Evolutionary conservation across 1,284 basidiomycete species (phyloP).

Genomic region (Pascua guehoae): DNA sequence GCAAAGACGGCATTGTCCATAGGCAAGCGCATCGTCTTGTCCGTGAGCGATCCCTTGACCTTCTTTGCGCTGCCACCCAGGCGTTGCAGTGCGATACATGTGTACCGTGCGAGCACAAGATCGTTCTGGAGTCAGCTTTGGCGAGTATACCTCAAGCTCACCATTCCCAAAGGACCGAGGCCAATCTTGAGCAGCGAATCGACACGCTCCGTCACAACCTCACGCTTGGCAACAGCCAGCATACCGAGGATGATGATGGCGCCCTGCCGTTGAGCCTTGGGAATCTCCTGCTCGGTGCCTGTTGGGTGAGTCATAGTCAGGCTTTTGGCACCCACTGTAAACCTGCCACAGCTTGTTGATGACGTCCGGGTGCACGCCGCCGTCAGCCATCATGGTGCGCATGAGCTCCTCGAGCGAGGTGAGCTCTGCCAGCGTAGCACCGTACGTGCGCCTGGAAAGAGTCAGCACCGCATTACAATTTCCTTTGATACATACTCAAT

Average conservation of each 20-base stretch:
- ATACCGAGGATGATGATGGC: constrained; percentile 94
- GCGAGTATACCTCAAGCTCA: too few species aligned
- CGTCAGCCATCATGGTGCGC: constrained; percentile 80
- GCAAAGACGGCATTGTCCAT: constrained; percentile 86
- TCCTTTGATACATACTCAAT: constrained; percentile 66
- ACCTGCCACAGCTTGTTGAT: constrained; percentile 92
- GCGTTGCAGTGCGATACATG: constrained; percentile 86
- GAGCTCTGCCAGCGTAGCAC: constrained; percentile 88
- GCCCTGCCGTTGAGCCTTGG: constrained; percentile 78
- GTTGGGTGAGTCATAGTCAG: background rate
- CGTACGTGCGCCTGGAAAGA: constrained; percentile 68
- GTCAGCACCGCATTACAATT: background rate
- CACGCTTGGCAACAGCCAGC: constrained; percentile 80
- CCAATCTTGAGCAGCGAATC: constrained; percentile 84
- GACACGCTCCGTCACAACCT: constrained; percentile 81
- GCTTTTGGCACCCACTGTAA: constrained; percentile 64
- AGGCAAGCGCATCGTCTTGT: constrained; percentile 79
- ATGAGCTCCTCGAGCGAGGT: constrained; percentile 96
- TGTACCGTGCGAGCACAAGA: constrained; percentile 84
- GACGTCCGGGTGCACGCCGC: constrained; percentile 76
- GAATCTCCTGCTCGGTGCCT: constrained; percentile 71
- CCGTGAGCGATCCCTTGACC: constrained; percentile 87
- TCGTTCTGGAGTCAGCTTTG: constrained; percentile 62
- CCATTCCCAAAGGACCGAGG: constrained; percentile 79
- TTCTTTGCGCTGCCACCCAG: constrained; percentile 94